These are phyloP conservation scores for Aspergillus felis DNA, from an alignment of 2,329 filamentous ascomycete species.

Conservation along the genomic window DNA sequence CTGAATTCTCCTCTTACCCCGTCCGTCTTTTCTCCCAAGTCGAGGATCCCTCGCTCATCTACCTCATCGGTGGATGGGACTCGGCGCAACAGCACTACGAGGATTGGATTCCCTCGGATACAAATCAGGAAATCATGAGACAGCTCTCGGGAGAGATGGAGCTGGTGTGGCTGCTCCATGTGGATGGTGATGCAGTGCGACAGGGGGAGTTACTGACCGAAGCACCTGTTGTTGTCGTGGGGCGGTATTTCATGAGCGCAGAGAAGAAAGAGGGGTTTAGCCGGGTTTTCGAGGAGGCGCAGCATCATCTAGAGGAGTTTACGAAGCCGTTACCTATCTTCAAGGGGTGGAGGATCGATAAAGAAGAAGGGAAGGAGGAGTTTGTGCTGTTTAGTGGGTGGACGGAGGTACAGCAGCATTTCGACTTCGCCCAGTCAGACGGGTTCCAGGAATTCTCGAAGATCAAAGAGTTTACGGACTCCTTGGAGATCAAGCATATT, in stretches of 20 bases:
- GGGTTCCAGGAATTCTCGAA: slow-evolving; percentile 26
- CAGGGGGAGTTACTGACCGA: slow-evolving; percentile 21
- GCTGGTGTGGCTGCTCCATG: slow-evolving; percentile 44
- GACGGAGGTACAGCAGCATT: slow-evolving; percentile 33
- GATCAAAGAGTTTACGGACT: slow-evolving; percentile 19
- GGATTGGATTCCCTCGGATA: slow-evolving; percentile 40
- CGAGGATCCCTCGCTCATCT: slow-evolving; percentile 42
- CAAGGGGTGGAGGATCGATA: slow-evolving; percentile 41
- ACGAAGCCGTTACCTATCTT: slow-evolving; percentile 26
- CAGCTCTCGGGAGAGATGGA: slow-evolving; percentile 34
- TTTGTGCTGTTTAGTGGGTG: slow-evolving; percentile 43
- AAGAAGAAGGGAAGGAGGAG: slow-evolving; percentile 34
- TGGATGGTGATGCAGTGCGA: slow-evolving; percentile 29
- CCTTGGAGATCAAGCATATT: slow-evolving; percentile 26
- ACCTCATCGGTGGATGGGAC: slow-evolving; percentile 46
- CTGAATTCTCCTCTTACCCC: slow-evolving; percentile 31
- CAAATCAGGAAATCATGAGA: slow-evolving; percentile 40
- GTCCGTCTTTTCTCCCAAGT: slow-evolving; percentile 42
- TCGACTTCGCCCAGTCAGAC: slow-evolving; percentile 30
- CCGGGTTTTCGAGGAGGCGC: slow-evolving; percentile 21
- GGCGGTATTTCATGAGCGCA: slow-evolving; percentile 28
- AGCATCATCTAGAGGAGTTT: slow-evolving; percentile 22
- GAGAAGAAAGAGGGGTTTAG: slow-evolving; percentile 24
- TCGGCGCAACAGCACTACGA: slow-evolving; percentile 40
- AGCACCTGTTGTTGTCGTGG: slow-evolving; percentile 30